A percentile compares a stretch with the other conserved stretches of the same genome.
Conservation (phyloP, 1,139 yeast genomes). For the Magnusiomyces tetraspermus region DNA sequence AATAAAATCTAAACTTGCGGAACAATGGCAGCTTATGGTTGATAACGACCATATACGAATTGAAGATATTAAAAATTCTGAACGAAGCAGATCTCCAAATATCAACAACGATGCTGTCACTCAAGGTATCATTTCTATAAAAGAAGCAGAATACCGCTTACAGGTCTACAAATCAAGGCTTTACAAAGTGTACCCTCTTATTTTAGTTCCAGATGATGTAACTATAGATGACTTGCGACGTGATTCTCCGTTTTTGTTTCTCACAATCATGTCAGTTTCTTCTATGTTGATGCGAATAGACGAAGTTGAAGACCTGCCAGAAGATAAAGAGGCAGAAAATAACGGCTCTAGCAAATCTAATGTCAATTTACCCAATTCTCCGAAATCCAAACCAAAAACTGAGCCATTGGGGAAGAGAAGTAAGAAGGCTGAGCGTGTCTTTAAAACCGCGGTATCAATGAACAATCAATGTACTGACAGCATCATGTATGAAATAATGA, state of each 20-base stretch:
- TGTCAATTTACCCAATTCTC: neutral
- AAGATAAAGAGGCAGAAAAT: neutral
- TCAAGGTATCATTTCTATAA: conserved; percentile 27
- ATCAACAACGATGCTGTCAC: conserved; percentile 28
- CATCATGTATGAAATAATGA: conserved; percentile 52
- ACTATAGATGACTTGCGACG: conserved; percentile 42
- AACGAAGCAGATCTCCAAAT: conserved; percentile 20
- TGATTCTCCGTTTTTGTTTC: conserved; percentile 51
- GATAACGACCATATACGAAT: conserved; percentile 24
- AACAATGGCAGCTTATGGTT: conserved; percentile 27
- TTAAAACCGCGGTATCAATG: conserved; percentile 2
- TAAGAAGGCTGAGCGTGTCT: neutral
- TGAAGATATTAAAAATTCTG: conserved; percentile 18
- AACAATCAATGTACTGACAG: conserved; percentile 29
- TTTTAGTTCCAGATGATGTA: conserved; percentile 40
- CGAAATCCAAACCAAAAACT: neutral
- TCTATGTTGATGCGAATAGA: conserved; percentile 29
- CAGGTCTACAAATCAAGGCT: conserved; percentile 23
- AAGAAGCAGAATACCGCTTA: conserved; percentile 29
- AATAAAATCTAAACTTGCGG: conserved; percentile 27
- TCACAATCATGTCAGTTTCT: conserved; percentile 55
- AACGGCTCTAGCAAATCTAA: neutral
- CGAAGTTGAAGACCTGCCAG: neutral
- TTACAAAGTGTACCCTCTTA: conserved; percentile 41
- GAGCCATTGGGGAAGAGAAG: neutral